Percentiles rank a stretch among this genome's conserved stretches.
These are phyloP conservation scores for Penicillium sp. DNA, from an alignment of 2,329 filamentous ascomycete species.

Conservation along the genomic window DNA sequence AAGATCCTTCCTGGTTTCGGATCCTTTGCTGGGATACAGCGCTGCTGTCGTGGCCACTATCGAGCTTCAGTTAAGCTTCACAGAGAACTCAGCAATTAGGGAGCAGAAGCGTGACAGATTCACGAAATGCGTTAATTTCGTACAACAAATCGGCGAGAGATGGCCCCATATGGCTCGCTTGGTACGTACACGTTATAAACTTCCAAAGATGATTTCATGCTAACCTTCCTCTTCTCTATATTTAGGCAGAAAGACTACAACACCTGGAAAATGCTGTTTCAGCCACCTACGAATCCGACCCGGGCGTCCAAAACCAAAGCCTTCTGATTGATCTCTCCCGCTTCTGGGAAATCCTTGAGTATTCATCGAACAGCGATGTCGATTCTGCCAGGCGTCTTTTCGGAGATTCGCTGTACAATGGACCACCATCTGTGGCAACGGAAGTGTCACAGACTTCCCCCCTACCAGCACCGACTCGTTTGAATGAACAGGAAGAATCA, in stretches of 20 bases:
- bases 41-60: conserved; percentile 57
- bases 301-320: conserved; percentile 35
- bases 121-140: conserved; percentile 48
- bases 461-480: conserved; percentile 45
- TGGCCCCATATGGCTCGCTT: conserved; percentile 51
- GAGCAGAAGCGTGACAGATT: conserved; percentile 47
- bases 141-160: conserved; percentile 41
- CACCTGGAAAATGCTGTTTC: conserved; percentile 47
- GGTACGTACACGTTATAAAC: conserved; percentile 27
- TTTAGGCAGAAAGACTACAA: conserved; percentile 46
- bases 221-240: not conserved
- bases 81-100: conserved; percentile 40
- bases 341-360: conserved; percentile 54
- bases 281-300: conserved; percentile 42
- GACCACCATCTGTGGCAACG: conserved; percentile 24
- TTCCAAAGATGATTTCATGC: not conserved
- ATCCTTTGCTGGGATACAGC: conserved; percentile 52
- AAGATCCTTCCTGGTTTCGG: conserved; percentile 48
- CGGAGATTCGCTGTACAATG: conserved; percentile 40
- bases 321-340: conserved; percentile 49
- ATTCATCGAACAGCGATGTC: conserved; percentile 44
- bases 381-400: conserved; percentile 42
- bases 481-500: conserved; percentile 27
- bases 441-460: conserved; percentile 48
- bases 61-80: conserved; percentile 56